Conservation (phyloP, 768 basidiomycete species). For the Termitomyces sp. region DNA sequence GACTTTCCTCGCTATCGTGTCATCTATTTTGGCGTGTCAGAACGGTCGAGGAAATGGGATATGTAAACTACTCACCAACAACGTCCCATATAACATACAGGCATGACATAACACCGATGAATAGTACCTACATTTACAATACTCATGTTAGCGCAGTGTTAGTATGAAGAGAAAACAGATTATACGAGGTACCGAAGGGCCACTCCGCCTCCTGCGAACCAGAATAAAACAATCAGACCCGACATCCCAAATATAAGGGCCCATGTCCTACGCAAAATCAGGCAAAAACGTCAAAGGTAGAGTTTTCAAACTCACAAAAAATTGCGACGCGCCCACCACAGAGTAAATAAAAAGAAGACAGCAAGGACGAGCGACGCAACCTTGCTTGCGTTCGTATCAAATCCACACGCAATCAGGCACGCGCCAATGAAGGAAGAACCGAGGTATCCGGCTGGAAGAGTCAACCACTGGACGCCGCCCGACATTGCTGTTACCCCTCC, state of each 20-base stretch:
- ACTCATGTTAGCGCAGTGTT: background rate
- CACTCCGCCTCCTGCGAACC: conserved; percentile 72
- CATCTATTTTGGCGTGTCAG: conserved; percentile 41
- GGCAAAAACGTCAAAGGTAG: background rate
- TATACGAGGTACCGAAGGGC: conserved; percentile 75
- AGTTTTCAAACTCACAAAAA: conserved; percentile 46
- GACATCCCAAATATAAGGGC: conserved; percentile 71
- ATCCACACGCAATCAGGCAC: conserved; percentile 80
- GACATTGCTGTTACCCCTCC: conserved; percentile 86
- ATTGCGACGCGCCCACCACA: conserved; percentile 83
- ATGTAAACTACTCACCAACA: conserved; percentile 43
- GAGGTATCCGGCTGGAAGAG: conserved; percentile 77
- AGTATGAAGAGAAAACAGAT: background rate
- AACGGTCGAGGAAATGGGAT: background rate
- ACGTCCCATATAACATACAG: conserved; percentile 89
- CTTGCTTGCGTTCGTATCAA: conserved; percentile 86
- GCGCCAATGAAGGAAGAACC: conserved; percentile 87
- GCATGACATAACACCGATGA: conserved; percentile 84
- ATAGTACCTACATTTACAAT: conserved; percentile 43
- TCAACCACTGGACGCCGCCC: conserved; percentile 77
- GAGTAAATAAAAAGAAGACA: conserved; percentile 79
- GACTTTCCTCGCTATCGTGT: conserved; percentile 78
- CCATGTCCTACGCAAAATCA: conserved; percentile 54
- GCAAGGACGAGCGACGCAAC: conserved; percentile 75
- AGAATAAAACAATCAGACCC: conserved; percentile 74